Conservation (phyloP, 2,329 filamentous ascomycete species). For the Botrytis fragariae region DNA sequence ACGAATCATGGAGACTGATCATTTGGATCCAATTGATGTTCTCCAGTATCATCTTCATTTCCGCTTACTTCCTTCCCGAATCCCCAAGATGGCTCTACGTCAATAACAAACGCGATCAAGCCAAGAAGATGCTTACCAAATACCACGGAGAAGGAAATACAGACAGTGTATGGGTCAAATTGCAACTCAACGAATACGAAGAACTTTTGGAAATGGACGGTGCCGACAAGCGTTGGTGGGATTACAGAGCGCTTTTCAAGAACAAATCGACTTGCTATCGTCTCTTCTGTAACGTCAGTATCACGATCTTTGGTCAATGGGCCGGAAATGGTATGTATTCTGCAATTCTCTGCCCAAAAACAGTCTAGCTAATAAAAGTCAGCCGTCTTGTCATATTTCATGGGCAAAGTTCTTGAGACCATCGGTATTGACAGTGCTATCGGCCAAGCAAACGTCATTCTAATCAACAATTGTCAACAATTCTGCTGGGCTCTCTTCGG, state of each 20-base stretch:
- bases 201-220: constrained; percentile 49
- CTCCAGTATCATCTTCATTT: constrained; percentile 46
- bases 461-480: constrained; percentile 55
- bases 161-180: constrained; percentile 50
- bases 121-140: constrained; percentile 51
- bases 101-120: constrained; percentile 52
- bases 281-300: constrained; percentile 50
- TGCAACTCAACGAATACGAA: constrained; percentile 49
- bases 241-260: constrained; percentile 53
- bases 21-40: constrained; percentile 49
- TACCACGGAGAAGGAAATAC: constrained; percentile 54
- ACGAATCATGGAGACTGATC: constrained; percentile 51
- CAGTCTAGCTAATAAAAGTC: constrained; percentile 20
- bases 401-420: constrained; percentile 50
- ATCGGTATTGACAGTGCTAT: constrained; percentile 50
- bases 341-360: neutral
- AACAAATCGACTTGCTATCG: constrained; percentile 48
- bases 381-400: constrained; percentile 52
- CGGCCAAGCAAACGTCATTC: constrained; percentile 51
- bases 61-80: constrained; percentile 57
- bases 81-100: constrained; percentile 61
- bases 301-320: constrained; percentile 54
- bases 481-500: constrained; percentile 54
- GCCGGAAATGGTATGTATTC: constrained; percentile 40
- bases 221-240: constrained; percentile 55